Conservation (phyloP, 2,329 filamentous ascomycete species). For the Fusarium virguliforme region DNA sequence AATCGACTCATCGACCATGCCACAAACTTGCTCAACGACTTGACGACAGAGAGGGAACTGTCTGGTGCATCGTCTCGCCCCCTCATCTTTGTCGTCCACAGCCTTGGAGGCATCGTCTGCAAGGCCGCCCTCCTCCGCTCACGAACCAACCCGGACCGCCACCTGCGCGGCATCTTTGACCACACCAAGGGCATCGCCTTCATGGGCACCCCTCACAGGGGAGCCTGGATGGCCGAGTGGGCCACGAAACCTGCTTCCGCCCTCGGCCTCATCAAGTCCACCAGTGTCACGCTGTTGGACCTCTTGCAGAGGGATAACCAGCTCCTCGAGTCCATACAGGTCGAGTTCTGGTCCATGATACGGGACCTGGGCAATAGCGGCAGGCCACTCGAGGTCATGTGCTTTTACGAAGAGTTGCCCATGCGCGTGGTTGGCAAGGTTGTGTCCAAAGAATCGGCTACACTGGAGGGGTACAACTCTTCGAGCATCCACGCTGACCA, state of each 20-base stretch:
- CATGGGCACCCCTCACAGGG: slow-evolving; percentile 59
- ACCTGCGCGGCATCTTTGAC: slow-evolving; percentile 52
- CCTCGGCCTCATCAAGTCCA: slow-evolving; percentile 53
- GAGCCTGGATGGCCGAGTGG: slow-evolving; percentile 56
- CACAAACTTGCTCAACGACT: slow-evolving; percentile 51
- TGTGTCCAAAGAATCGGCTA: slow-evolving; percentile 53
- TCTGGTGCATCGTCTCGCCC: slow-evolving; percentile 39
- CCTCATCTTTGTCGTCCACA: slow-evolving; percentile 58
- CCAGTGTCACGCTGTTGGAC: slow-evolving; percentile 52
- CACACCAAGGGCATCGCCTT: slow-evolving; percentile 54
- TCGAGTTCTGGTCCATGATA: slow-evolving; percentile 51
- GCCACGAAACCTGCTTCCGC: slow-evolving; percentile 49
- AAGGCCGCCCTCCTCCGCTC: slow-evolving; percentile 57
- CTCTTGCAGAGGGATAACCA: slow-evolving; percentile 50
- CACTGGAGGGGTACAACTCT: slow-evolving; percentile 49
- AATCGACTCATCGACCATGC: slow-evolving; percentile 54
- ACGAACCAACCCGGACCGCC: slow-evolving; percentile 50
- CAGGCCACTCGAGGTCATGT: slow-evolving; percentile 49
- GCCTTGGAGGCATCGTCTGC: slow-evolving; percentile 59
- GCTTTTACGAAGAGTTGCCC: slow-evolving; percentile 58
- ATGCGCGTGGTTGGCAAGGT: slow-evolving; percentile 45
- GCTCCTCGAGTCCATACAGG: slow-evolving; percentile 47
- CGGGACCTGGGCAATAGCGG: slow-evolving; percentile 35
- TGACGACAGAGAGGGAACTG: slow-evolving; percentile 46
- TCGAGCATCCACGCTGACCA: slow-evolving; percentile 55